Base-by-base conservation (phyloP, 2,329 filamentous ascomycete species). In the Beauveria australis region DNA sequence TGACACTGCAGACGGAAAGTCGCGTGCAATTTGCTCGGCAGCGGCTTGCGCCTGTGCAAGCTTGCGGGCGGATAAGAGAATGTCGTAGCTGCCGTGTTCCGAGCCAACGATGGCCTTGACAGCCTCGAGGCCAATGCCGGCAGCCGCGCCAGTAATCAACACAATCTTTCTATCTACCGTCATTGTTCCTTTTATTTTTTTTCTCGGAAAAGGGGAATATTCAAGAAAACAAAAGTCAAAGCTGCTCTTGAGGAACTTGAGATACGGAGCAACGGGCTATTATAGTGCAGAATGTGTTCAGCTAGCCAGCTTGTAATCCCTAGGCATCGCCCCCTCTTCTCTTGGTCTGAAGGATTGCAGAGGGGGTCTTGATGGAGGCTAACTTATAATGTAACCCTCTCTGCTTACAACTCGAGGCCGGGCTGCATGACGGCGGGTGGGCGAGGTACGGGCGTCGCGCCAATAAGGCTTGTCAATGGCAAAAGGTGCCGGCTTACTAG, bases 61-160 rank as follows among this genome's bases (percentile, higher is more conserved):
- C 1, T 73, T 76, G 2, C 85, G 79, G 44, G 76, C 77, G 37
- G 84, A 84, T 4, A 88, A 67, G 26, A 86, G 67, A 60, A 88
- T 76, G 9, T 78, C 74, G 68, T 86, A 87, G 19, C 44, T 26
- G 2, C 77, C n/a, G 9, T 71, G 72, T 0, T 68, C 33, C 0
- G 84, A 82, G 12, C 71, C 64, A 49, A 76, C 72, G 0, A 88
- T 72, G 1, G 81, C 78, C 63, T 80, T 84, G 54, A 86, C 78
- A 8, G 75, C 77, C 64, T 87, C 79, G 43, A 78, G 80, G 3
- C 86, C 85, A 22, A 88, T 77, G 18, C 84, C 84, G 0, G 79
- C 85, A 65, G 85, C 87, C 62, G 76, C 83, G 41, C 85, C 84
- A 2, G 84, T 87, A 63, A 87, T 48, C 2, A 59, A 69, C n/a